Evolutionary conservation across 2,329 filamentous ascomycete genomes (phyloP).

Genomic region (Fusarium poae): DNA sequence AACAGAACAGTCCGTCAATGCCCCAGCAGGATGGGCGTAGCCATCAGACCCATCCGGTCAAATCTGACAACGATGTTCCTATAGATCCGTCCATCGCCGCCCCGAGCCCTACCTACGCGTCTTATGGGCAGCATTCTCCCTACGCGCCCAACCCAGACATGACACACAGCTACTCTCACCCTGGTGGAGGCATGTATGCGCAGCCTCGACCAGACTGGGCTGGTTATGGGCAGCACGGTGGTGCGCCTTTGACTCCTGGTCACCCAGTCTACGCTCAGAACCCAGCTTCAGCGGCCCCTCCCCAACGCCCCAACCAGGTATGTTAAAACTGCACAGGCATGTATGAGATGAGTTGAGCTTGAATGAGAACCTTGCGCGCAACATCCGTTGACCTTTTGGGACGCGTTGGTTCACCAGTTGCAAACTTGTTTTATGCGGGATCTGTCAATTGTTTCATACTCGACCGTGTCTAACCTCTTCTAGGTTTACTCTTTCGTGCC

Average conservation of each 20-base stretch:
- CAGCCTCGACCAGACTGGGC: slow-evolving; percentile 81
- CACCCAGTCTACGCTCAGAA: slow-evolving; percentile 69
- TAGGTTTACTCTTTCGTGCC: slow-evolving; percentile 98
- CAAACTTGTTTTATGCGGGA: slow-evolving; percentile 2
- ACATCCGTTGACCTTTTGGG: background rate
- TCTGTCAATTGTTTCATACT: background rate
- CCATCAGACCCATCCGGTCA: slow-evolving; percentile 82
- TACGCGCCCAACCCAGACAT: slow-evolving; percentile 90
- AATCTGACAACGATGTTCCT: slow-evolving; percentile 97
- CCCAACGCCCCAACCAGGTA: slow-evolving; percentile 72
- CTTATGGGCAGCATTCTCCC: slow-evolving; percentile 83
- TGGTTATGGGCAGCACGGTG: slow-evolving; percentile 70
- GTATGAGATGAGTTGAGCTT: slow-evolving; percentile 22
- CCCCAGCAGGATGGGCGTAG: slow-evolving; percentile 84
- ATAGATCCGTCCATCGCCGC: slow-evolving; percentile 99
- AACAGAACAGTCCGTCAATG: slow-evolving; percentile 96
- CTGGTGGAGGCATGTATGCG: slow-evolving; percentile 72
- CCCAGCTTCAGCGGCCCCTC: slow-evolving; percentile 67
- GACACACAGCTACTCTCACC: slow-evolving; percentile 80
- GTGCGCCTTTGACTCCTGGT: slow-evolving; percentile 61
- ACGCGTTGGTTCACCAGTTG: slow-evolving; percentile 1
- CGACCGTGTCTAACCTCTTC: slow-evolving; percentile 19
- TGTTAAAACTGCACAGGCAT: slow-evolving; percentile 50
- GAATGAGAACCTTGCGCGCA: slow-evolving; percentile 4
- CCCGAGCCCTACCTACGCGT: slow-evolving; percentile 88